Base-by-base conservation (phyloP, 441 rosid species). In the Pelargonium fulgidum region DNA sequence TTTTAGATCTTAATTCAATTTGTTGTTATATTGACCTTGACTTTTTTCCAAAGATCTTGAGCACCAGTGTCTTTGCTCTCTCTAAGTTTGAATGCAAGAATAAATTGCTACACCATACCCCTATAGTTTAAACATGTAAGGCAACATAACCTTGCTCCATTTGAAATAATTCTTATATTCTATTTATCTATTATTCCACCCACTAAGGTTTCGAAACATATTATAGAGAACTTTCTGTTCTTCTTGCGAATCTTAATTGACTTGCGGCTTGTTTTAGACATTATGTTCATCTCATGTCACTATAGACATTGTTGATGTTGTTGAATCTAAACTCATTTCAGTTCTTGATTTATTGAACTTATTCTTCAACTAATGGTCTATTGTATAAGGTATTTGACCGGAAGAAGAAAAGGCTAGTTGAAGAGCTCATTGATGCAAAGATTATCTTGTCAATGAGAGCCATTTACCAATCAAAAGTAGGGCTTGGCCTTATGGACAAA, bases 361-460 rank as follows among this genome's bases (percentile, higher is more conserved):
- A 1, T 19, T 14, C 70, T 72, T 74, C 36, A 68, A 45, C 78
- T 68, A 9, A 29, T 65, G 26, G 65, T 13, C 66, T 78, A 33
- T 74, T 80, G 73, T 64, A 78, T 68, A 77, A 91, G 98, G 97
- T 93, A 33, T 80, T 79, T 77, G 97, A 91, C 73, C 79, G 98
- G 73, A 89, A 75, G 80, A 85, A 86, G 65, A 89, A 91, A 82
- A 89, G 97, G 72, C 79, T 91, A 16, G 98, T 91, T 76, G 98
- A 93, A 79, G 98, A 93, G 80, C 69, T 91, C 77, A 89, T 93
- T 72, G 92, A 91, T 79, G 81, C 86, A 62, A 93, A 91, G 83
- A 93, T 91, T 74, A 79, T 88, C 75, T 59, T 91, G 79, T 93
- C 98, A 65, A 87, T 93, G 97, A 87, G 97, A 84, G 90, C 97